Evolutionary conservation across 176 grass and related monocot genomes (phyloP).

Genomic region (Chloris gayana): DNA sequence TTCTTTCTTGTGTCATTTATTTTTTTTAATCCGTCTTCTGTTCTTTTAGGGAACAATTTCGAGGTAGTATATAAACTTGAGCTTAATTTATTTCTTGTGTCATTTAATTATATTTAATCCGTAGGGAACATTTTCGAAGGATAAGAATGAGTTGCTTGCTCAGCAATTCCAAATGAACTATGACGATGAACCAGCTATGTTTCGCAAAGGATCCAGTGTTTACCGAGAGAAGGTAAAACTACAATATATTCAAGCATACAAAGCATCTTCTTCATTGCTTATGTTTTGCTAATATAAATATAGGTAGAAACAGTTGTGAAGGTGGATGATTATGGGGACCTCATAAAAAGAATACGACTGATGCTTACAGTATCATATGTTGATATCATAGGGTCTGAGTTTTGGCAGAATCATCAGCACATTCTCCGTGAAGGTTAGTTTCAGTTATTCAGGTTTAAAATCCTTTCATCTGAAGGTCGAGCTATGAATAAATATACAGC

Average conservation of each 20-base stretch:
- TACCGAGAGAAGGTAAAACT: conserved; percentile 65
- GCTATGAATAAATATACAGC: neutral
- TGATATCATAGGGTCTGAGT: conserved; percentile 51
- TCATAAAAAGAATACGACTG: conserved; percentile 35
- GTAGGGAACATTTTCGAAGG: conserved; percentile 66
- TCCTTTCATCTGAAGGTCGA: conserved; percentile 17
- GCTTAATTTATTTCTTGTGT: conserved; percentile 4
- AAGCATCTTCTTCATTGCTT: conserved; percentile 3
- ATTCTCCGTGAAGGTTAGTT: conserved; percentile 63
- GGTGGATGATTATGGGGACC: conserved; percentile 50
- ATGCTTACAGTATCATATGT: conserved; percentile 38
- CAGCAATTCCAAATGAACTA: conserved; percentile 73
- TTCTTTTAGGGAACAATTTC: neutral
- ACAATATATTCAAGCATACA: neutral
- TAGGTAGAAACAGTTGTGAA: conserved; percentile 54
- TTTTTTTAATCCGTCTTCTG: neutral
- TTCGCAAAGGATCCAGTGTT: conserved; percentile 70
- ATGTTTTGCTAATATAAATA: conserved; percentile 21
- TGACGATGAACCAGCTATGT: conserved; percentile 62
- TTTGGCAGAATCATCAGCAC: conserved; percentile 34
- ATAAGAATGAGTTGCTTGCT: conserved; percentile 71
- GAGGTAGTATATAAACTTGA: conserved; percentile 44
- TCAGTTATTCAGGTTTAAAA: conserved; percentile 23
- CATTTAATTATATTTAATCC: conserved; percentile 16
- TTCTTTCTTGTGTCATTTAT: conserved; percentile 14